Evolutionary conservation across 306 rosid species (phyloP), one percentile per base, ranked within the genome.

Genomic region (Pyrus communis): DNA sequence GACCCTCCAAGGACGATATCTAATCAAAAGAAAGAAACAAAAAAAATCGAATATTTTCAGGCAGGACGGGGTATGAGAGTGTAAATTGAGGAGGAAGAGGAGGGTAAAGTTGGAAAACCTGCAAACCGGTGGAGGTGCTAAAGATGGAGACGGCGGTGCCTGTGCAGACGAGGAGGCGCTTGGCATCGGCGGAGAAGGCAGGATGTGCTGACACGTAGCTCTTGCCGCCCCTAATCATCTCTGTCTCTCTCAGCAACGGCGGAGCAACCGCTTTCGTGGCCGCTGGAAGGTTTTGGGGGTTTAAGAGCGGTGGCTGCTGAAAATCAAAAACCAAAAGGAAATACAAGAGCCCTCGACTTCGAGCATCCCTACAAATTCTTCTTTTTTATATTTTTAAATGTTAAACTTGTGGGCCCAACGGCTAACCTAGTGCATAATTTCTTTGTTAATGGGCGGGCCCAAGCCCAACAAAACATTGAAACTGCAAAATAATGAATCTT

Each of bases 81-180:
- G 51, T 33, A 49, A 45, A 43, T 42, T 52, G 13, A 69, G 7
- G 58, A 42, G 42, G 45, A 79, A 49, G 23, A 27, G 25, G 68
- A 67, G n/a, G 43, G 71, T 11, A 67, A 17, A 51, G 33, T 31
- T 10, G 70, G 9, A 22, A 46, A 64, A 87, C 91, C 90, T 75
- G 92, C 38, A 89, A 76, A 11, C 89, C 92, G 43, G 97, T 91
- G 80, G 97, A 80, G 75, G 91, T 80, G 84, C 93, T 92, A 88
- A 89, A 92, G 71, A 91, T 71, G 72, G 97, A 82, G 64, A 92
- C 97, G 57, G 88, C 42, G 82, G 75, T 22, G 52, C 88, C 91
- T 9, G 88, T 88, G 73, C 91, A 89, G 19, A 95, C 85, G 8
- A 95, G 88, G 67, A 95, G 89, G 30, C 93, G 89, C 77, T 87